These are phyloP conservation scores for Chlorella ohadii DNA, from an alignment of 139 green algal species.

Conservation along the genomic window DNA sequence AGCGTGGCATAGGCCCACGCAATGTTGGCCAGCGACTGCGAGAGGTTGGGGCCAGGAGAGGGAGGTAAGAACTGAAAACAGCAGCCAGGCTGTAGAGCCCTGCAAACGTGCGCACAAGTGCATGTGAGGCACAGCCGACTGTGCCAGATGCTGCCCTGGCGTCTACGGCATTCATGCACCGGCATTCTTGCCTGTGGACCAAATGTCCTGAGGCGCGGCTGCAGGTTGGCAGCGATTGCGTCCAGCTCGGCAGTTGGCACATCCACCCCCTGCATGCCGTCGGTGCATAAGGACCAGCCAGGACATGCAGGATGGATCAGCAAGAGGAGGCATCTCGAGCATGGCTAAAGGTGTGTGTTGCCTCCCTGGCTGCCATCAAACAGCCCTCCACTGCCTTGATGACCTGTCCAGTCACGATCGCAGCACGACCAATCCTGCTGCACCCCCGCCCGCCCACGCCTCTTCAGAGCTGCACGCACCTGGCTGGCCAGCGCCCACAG, in stretches of 20 bases:
- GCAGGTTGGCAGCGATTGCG: constrained; percentile 6
- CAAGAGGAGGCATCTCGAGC: too few species aligned
- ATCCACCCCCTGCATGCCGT: neutral
- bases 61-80: too few species aligned
- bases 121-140: too few species aligned
- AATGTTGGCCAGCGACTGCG: constrained; percentile 32
- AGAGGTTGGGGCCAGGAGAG: too few species aligned
- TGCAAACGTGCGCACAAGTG: neutral
- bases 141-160: neutral
- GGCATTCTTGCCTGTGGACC: constrained; percentile 3
- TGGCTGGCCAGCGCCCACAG: constrained; percentile 45
- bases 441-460: too few species aligned
- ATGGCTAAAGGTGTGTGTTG: too few species aligned
- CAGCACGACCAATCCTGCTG: too few species aligned
- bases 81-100: too few species aligned
- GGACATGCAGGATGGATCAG: neutral
- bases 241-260: neutral
- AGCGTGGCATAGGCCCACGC: constrained; percentile 39
- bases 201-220: constrained; percentile 22
- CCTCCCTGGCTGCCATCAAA: too few species aligned
- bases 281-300: neutral
- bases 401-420: too few species aligned
- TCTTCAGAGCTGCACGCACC: too few species aligned
- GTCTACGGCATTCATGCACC: neutral
- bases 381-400: too few species aligned